These are phyloP conservation scores for Acanthamoeba royreba DNA, from an alignment of 208 protist species.

Conservation along the genomic window DNA sequence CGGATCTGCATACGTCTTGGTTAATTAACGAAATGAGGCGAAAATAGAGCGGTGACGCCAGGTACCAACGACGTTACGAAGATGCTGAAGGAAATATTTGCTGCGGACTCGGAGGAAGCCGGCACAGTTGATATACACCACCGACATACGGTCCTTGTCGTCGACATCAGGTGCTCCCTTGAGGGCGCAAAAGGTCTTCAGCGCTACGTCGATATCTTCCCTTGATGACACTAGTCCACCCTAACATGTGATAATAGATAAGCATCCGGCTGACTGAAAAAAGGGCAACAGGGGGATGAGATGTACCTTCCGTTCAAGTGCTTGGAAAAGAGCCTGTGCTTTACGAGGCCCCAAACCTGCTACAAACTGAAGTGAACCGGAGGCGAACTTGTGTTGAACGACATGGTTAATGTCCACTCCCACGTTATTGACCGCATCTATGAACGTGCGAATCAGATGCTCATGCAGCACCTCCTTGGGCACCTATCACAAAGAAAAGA, in stretches of 20 bases:
- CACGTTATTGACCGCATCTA: conserved; percentile 60
- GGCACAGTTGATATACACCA: conserved; percentile 66
- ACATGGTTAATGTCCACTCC: conserved; percentile 73
- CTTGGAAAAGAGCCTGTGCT: conserved; percentile 57
- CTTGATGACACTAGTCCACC: not conserved
- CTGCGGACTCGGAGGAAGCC: conserved; percentile 59
- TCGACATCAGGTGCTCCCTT: not conserved
- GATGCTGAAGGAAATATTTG: not conserved
- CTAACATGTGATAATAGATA: not conserved
- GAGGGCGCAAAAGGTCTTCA: not conserved
- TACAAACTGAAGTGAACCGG: conserved; percentile 51
- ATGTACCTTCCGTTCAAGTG: not conserved
- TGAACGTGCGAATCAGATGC: conserved; percentile 36
- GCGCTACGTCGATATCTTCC: not conserved
- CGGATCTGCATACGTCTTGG: not conserved
- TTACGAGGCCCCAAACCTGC: conserved; percentile 69
- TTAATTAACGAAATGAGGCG: too few species aligned
- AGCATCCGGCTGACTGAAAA: not conserved
- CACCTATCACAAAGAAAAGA: too few species aligned
- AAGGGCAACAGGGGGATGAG: not conserved
- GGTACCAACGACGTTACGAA: not conserved
- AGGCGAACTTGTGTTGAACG: not conserved
- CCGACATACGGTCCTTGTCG: not conserved
- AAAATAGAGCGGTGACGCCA: too few species aligned
- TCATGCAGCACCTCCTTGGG: not conserved